Evolutionary conservation across 2,329 filamentous ascomycete species (phyloP).

Genomic region (Arachnopeziza araneosa): DNA sequence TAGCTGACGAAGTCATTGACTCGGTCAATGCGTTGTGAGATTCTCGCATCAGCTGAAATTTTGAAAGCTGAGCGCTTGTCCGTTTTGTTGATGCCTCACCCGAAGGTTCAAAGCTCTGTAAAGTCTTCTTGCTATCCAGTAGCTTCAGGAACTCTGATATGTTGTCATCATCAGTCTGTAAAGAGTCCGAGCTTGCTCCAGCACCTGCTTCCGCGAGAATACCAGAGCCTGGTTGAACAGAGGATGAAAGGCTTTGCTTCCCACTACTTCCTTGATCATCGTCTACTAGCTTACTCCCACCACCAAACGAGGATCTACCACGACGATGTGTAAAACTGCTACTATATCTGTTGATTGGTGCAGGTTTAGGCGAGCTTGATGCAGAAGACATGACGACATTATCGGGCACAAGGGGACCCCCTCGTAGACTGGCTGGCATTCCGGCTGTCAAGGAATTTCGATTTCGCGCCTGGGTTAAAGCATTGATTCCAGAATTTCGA

Average conservation of each 20-base stretch:
- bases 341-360: conserved; percentile 76
- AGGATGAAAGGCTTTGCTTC: conserved; percentile 67
- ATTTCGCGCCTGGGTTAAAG: conserved; percentile 56
- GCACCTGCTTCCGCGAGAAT: conserved; percentile 66
- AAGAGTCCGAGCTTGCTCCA: conserved; percentile 60
- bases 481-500: conserved; percentile 42
- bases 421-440: conserved; percentile 67
- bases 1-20: conserved; percentile 84
- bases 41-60: conserved; percentile 84
- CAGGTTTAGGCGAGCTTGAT: conserved; percentile 72
- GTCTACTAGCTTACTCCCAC: conserved; percentile 57
- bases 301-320: conserved; percentile 70
- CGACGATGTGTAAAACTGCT: conserved; percentile 90
- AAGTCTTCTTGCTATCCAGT: conserved; percentile 81
- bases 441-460: conserved; percentile 69
- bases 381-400: conserved; percentile 58
- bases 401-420: conserved; percentile 54
- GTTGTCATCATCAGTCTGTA: conserved; percentile 78
- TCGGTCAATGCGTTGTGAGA: conserved; percentile 86
- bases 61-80: conserved; percentile 73
- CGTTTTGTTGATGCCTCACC: conserved; percentile 66
- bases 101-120: conserved; percentile 68
- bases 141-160: conserved; percentile 90
- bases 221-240: conserved; percentile 70
- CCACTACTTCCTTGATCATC: conserved; percentile 77